These are phyloP conservation scores for Pythium aristosporum DNA, from an alignment of 352 stramenopile species.

Conservation along the genomic window DNA sequence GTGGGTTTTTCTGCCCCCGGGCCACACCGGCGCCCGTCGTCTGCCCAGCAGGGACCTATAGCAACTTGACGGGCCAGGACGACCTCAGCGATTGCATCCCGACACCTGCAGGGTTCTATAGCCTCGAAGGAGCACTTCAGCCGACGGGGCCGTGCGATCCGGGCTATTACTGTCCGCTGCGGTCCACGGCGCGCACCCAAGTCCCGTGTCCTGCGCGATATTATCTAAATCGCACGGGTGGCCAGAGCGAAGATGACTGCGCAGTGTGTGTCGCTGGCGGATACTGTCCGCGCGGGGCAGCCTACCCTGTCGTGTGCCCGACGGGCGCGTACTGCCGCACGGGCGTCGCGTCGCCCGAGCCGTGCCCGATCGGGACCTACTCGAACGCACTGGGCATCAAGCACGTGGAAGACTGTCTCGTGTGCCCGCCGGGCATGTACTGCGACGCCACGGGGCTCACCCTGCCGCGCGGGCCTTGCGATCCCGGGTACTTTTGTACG, in stretches of 20 bases:
- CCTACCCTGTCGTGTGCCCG: constrained; percentile 67
- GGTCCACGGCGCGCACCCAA: constrained; percentile 67
- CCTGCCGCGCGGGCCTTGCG: constrained; percentile 69
- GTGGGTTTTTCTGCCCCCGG: constrained; percentile 78
- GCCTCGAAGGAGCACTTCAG: constrained; percentile 53
- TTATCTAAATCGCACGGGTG: constrained; percentile 65
- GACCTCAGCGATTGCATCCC: constrained; percentile 68
- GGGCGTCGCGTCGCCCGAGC: constrained; percentile 63
- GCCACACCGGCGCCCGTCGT: constrained; percentile 62
- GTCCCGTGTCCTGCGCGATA: constrained; percentile 76
- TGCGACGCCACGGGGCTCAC: constrained; percentile 87
- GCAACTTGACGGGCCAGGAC: constrained; percentile 78
- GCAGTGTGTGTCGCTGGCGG: constrained; percentile 63
- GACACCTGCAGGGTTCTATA: constrained; percentile 71
- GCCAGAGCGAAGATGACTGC: constrained; percentile 70
- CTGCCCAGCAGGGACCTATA: constrained; percentile 85
- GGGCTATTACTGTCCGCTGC: constrained; percentile 85
- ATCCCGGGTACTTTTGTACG: constrained; percentile 91
- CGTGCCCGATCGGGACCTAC: constrained; percentile 91
- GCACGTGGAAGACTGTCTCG: constrained; percentile 81
- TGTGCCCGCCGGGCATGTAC: constrained; percentile 89
- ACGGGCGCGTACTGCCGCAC: constrained; percentile 88
- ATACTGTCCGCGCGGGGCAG: constrained; percentile 66
- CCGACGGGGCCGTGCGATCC: constrained; percentile 59
- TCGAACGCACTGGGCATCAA: constrained; percentile 73